A percentile compares a stretch with the other conserved stretches of the same genome.
Evolutionary conservation across 2,329 filamentous ascomycete genomes (phyloP).

Genomic region (Plenodomus biglobosus): DNA sequence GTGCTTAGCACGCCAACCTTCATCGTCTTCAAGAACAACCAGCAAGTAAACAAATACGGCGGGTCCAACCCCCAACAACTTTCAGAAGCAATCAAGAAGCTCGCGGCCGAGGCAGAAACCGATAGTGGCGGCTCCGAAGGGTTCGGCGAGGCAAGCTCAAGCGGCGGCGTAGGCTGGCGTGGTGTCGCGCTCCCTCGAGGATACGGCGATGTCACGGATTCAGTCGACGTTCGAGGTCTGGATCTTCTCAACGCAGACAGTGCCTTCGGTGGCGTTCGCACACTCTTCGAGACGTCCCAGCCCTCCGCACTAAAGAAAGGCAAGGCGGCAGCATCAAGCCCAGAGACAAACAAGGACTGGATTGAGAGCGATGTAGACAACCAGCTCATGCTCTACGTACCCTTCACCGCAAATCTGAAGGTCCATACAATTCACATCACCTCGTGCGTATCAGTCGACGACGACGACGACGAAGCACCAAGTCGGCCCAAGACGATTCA

Average conservation of each 20-base stretch:
- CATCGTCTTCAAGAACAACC: conserved; percentile 72
- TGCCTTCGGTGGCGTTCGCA: conserved; percentile 70
- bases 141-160: conserved; percentile 47
- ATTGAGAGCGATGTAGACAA: conserved; percentile 97
- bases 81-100: conserved; percentile 68
- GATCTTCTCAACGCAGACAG: conserved; percentile 88
- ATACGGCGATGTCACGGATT: conserved; percentile 79
- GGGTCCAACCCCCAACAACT: conserved; percentile 75
- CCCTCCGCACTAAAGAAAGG: conserved; percentile 61
- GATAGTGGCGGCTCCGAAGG: conserved; percentile 47
- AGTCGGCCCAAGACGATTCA: conserved; percentile 82
- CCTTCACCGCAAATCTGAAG: conserved; percentile 86
- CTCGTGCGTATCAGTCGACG: conserved; percentile 65
- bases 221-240: conserved; percentile 75
- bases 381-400: conserved; percentile 89
- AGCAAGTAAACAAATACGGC: conserved; percentile 66
- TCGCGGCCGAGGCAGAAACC: conserved; percentile 64
- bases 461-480: conserved; percentile 70
- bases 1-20: conserved; percentile 77
- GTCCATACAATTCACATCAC: conserved; percentile 87
- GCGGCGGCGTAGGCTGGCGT: conserved; percentile 62
- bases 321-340: conserved; percentile 59
- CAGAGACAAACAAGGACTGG: conserved; percentile 68
- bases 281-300: conserved; percentile 69
- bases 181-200: conserved; percentile 75